Evolutionary conservation across 331 rosid species (phyloP), one percentile per base, ranked within the genome.

Genomic region (Rosa hybrid): DNA sequence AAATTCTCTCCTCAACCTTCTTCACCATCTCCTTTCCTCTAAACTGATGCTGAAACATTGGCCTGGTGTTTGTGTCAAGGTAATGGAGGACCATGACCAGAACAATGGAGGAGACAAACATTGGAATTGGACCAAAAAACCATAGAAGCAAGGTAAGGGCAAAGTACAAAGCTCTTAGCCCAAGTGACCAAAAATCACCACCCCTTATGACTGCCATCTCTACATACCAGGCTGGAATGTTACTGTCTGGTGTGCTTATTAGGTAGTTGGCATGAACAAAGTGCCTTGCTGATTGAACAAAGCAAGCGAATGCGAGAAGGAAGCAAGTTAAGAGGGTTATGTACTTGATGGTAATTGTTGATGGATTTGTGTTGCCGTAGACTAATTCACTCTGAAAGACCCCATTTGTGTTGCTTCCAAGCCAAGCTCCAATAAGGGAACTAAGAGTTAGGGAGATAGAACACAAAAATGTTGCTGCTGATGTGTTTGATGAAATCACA

Each of bases 111-210:
- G 90, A 85, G 76, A 75, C 57, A 77, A 90, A 87, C 97, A 90
- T 91, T 1, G 98, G 97, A 21, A 94, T 91, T 17, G 98, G 97
- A 41, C 97, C 95, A 68, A 91, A 91, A 77, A 94, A 89, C 98
- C 98, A 94, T 7, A 91, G 90, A 59, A 93, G 27, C 81, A 93
- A 60, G 63, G 84, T 57, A 1, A 93, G 89, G 53, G 98, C 93
- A 77, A 89, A 91, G 75, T 91, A 93, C 16, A 90, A 90, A 8
- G 98, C 88, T 72, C 97, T 23, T 54, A 93, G 91, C 38, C 98
- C 98, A 14, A 91, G 86, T 72, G 97, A 86, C 97, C 97, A 90
- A 82, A 91, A 91, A 65, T 90, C 90, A 49, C 93, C 72, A 3
- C 94, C 98, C n/a, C 97, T 86, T 77, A 93, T 89, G 6, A 91